Percentiles rank a stretch among this genome's conserved stretches.
phyloP scores from a whole-genome alignment of 1,139 yeast genomes.

The Nadsonia starkeyi-henricii region DNA sequence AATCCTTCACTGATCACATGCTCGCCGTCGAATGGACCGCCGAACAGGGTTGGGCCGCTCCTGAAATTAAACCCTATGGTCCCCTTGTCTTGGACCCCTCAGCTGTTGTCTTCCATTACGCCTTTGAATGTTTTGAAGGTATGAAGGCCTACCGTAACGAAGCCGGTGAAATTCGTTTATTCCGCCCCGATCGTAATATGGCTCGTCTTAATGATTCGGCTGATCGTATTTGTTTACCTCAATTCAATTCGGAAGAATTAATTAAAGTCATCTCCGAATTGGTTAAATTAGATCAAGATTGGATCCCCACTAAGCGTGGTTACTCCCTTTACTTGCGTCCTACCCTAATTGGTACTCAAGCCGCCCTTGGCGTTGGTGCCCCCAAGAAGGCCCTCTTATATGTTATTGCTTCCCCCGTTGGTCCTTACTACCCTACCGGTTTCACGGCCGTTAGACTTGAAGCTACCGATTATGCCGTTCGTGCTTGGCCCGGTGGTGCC shows the following conservation, averaged over 20 bases:
- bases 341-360: slow-evolving; percentile 82
- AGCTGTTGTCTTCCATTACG: slow-evolving; percentile 80
- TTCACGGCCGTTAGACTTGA: slow-evolving; percentile 88
- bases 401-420: slow-evolving; percentile 89
- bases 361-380: slow-evolving; percentile 67
- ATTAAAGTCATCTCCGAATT: slow-evolving; percentile 61
- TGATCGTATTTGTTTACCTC: slow-evolving; percentile 73
- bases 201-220: slow-evolving; percentile 81
- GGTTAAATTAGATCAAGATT: slow-evolving; percentile 54
- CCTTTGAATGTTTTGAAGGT: slow-evolving; percentile 92
- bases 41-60: slow-evolving; percentile 70
- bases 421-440: slow-evolving; percentile 77
- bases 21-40: slow-evolving; percentile 73
- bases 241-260: slow-evolving; percentile 66
- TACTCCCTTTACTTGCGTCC: slow-evolving; percentile 90
- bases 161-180: slow-evolving; percentile 55
- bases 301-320: slow-evolving; percentile 76
- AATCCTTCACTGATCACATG: slow-evolving; percentile 82
- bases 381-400: slow-evolving; percentile 72
- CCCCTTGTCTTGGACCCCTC: slow-evolving; percentile 71
- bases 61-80: slow-evolving; percentile 77
- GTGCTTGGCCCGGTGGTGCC: slow-evolving; percentile 99
- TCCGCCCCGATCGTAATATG: slow-evolving; percentile 89
- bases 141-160: slow-evolving; percentile 74
- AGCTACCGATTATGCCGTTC: slow-evolving; percentile 87